Evolutionary conservation across 495 filamentous ascomycete genomes (phyloP).

Genomic region (Lasiosphaeria miniovina): DNA sequence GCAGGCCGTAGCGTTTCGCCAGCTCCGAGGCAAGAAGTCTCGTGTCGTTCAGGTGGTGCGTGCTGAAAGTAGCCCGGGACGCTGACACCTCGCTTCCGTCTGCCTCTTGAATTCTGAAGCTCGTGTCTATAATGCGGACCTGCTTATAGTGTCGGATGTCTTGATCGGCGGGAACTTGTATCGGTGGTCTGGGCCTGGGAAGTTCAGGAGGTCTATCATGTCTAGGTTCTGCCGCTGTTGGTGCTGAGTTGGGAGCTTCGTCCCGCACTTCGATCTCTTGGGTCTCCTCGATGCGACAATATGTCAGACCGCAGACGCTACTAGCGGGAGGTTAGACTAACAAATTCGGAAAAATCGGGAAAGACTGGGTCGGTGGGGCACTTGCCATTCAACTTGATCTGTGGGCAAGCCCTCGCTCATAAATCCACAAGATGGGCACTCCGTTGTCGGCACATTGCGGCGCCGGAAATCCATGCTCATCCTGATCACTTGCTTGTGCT

Average conservation of each 20-base stretch:
- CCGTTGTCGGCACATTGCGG: not conserved
- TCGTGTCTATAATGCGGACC: not conserved
- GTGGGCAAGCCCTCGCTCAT: not conserved
- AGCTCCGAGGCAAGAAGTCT: not conserved
- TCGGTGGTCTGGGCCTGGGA: not conserved
- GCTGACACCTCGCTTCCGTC: not conserved
- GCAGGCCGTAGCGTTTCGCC: not conserved
- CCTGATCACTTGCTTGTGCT: not conserved
- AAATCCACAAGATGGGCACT: constrained; percentile 3
- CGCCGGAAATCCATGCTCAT: constrained; percentile 4
- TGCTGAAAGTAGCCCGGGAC: not conserved
- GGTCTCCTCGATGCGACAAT: constrained; percentile 2
- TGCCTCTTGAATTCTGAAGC: not conserved
- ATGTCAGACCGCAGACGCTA: not conserved
- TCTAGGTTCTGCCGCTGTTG: not conserved
- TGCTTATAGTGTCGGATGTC: constrained; percentile 2
- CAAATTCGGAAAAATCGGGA: not conserved
- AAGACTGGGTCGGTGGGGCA: not conserved
- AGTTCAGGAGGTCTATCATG: not conserved
- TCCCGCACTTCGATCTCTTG: not conserved
- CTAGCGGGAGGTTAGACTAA: not conserved
- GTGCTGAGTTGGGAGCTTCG: not conserved
- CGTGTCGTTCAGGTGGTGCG: not conserved
- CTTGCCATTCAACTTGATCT: not conserved
- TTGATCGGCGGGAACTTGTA: not conserved